Percentiles rank a stretch among this genome's conserved stretches.
Conservation (phyloP, 805 yeast genomes). For the Candida tammaniensis region DNA sequence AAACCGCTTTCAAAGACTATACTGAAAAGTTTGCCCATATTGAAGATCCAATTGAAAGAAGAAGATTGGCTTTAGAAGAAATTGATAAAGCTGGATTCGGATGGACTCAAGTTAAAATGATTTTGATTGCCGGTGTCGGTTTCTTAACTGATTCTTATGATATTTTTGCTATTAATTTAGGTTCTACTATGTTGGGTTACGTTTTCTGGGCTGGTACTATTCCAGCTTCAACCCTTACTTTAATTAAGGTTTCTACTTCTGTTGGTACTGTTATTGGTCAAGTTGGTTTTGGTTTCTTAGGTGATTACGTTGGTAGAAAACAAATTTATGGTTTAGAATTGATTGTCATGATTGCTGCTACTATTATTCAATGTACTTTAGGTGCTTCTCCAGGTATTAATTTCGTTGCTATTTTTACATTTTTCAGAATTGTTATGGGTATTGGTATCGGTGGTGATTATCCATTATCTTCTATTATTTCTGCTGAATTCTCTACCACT, state of each 20-base stretch:
- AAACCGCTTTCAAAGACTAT: constrained; percentile 83
- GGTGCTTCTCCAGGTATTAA: constrained; percentile 71
- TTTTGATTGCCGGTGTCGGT: constrained; percentile 87
- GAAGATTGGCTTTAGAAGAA: constrained; percentile 80
- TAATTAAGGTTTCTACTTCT: constrained; percentile 84
- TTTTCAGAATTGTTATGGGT: constrained; percentile 86
- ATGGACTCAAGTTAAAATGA: constrained; percentile 81
- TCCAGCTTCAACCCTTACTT: constrained; percentile 71
- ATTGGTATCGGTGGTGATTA: constrained; percentile 98
- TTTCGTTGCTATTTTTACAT: constrained; percentile 70
- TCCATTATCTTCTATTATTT: constrained; percentile 89
- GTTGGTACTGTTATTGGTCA: constrained; percentile 95
- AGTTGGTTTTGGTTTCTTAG: constrained; percentile 76
- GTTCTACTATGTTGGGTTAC: constrained; percentile 71
- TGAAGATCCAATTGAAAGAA: constrained; percentile 82
- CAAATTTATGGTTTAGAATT: constrained; percentile 83
- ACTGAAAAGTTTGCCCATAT: constrained; percentile 76
- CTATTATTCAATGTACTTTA: constrained; percentile 70
- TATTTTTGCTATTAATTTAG: constrained; percentile 85
- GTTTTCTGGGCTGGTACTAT: constrained; percentile 71
- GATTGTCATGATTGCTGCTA: constrained; percentile 78
- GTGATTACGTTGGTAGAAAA: constrained; percentile 83
- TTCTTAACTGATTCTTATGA: constrained; percentile 92
- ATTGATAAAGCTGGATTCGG: constrained; percentile 78
- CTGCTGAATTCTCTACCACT: constrained; percentile 90